A percentile compares a stretch with the other conserved stretches of the same genome.
Evolutionary conservation across 345 rosid species (phyloP).

Genomic region (Arabis alpina): DNA sequence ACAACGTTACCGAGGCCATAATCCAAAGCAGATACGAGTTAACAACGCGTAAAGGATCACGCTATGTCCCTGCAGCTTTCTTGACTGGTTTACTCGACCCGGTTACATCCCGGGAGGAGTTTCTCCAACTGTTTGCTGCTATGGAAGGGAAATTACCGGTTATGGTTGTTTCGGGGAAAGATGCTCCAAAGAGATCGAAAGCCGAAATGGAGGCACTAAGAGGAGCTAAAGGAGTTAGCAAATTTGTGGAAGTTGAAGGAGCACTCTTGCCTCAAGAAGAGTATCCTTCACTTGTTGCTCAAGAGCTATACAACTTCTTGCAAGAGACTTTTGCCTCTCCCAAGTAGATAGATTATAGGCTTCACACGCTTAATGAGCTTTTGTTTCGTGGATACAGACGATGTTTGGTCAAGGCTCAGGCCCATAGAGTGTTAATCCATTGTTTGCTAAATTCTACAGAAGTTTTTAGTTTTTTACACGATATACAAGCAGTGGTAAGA

Average conservation of each 20-base stretch:
- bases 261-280: slow-evolving; percentile 95
- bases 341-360: not conserved
- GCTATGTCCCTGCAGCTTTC: slow-evolving; percentile 87
- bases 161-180: slow-evolving; percentile 65
- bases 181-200: slow-evolving; percentile 86
- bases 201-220: slow-evolving; percentile 87
- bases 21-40: slow-evolving; percentile 69
- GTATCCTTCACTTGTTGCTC: slow-evolving; percentile 69
- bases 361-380: not conserved
- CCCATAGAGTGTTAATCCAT: slow-evolving; percentile 5
- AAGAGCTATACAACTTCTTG: slow-evolving; percentile 68
- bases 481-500: no score
- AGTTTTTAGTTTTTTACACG: no score
- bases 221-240: slow-evolving; percentile 73
- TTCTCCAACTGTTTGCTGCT: slow-evolving; percentile 64
- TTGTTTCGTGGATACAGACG: not conserved
- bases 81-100: slow-evolving; percentile 93
- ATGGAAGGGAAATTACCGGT: slow-evolving; percentile 66
- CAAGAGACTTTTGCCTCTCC: slow-evolving; percentile 51
- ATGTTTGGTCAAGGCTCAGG: not conserved
- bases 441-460: not conserved
- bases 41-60: slow-evolving; percentile 79
- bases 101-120: slow-evolving; percentile 69
- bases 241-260: slow-evolving; percentile 77
- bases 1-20: slow-evolving; percentile 68